Evolutionary conservation across 2,329 filamentous ascomycete genomes (phyloP).

Genomic region (Cyphellophora europaea): DNA sequence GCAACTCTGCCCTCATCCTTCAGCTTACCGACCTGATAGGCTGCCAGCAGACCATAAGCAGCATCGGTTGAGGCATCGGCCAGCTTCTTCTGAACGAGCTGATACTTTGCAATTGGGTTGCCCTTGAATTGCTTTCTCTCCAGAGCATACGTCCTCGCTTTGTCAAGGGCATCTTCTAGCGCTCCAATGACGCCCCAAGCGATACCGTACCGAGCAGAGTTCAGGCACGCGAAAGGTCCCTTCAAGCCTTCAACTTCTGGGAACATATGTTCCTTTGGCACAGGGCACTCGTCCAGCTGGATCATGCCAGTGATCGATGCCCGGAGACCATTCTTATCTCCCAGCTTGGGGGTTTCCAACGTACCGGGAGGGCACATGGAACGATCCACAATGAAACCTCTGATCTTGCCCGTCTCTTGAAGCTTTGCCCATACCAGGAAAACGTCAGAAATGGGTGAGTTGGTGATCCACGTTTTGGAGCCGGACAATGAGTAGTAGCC

Average conservation of each 20-base stretch:
- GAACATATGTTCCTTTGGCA: constrained; percentile 88
- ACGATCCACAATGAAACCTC: constrained; percentile 83
- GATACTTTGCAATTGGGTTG: constrained; percentile 90
- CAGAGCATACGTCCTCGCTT: constrained; percentile 77
- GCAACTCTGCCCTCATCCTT: constrained; percentile 83
- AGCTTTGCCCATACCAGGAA: constrained; percentile 89
- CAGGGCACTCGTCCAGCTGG: constrained; percentile 81
- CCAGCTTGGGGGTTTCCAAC: constrained; percentile 81
- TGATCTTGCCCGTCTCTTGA: constrained; percentile 83
- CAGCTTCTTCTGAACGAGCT: constrained; percentile 96
- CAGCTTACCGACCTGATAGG: constrained; percentile 80
- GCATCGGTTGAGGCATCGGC: constrained; percentile 87
- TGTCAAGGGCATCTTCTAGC: constrained; percentile 77
- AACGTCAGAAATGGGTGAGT: constrained; percentile 80
- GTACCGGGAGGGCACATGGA: constrained; percentile 77
- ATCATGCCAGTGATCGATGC: constrained; percentile 98
- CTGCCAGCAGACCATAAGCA: constrained; percentile 81
- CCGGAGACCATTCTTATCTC: constrained; percentile 88
- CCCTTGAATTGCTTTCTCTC: constrained; percentile 94
- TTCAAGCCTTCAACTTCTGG: constrained; percentile 75
- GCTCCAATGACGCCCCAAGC: constrained; percentile 90
- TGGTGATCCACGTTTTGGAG: constrained; percentile 92
- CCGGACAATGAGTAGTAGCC: constrained; percentile 73
- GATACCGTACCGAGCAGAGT: constrained; percentile 88
- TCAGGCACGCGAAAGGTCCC: constrained; percentile 89